phyloP scores from a whole-genome alignment of 2,329 filamentous ascomycete genomes.

The Pseudonectria foliicola region DNA sequence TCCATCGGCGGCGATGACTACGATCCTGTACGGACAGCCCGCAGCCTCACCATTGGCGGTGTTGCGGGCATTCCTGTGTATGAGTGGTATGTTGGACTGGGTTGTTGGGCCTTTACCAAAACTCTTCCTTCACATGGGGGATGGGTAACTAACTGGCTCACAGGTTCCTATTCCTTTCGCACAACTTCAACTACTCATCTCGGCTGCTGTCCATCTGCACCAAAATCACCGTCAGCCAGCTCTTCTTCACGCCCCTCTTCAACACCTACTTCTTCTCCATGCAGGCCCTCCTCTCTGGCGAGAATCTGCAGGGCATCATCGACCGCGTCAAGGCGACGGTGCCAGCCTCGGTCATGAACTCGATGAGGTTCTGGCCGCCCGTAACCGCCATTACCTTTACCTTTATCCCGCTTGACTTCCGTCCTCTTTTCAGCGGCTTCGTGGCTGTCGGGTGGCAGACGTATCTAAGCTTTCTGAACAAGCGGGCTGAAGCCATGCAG shows the following conservation, averaged over 20 bases:
- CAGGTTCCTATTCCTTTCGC: conserved; percentile 73
- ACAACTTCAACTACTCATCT: conserved; percentile 77
- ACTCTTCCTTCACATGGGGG: no score
- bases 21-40: conserved; percentile 59
- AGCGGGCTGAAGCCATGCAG: conserved; percentile 49
- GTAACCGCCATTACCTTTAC: conserved; percentile 82
- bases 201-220: conserved; percentile 61
- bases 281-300: conserved; percentile 68
- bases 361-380: conserved; percentile 80
- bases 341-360: conserved; percentile 68
- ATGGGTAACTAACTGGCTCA: background rate
- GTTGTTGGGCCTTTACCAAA: no score
- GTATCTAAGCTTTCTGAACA: conserved; percentile 76
- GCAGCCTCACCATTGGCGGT: conserved; percentile 68
- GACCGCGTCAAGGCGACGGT: conserved; percentile 70
- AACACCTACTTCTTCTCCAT: conserved; percentile 77
- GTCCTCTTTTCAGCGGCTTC: conserved; percentile 70
- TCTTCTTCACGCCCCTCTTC: conserved; percentile 74
- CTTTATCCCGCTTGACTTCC: conserved; percentile 72
- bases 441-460: conserved; percentile 90
- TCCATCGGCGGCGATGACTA: conserved; percentile 56
- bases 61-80: conserved; percentile 71
- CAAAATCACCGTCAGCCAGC: conserved; percentile 77
- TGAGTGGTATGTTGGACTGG: conserved; percentile 71
- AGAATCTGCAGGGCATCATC: conserved; percentile 54